Percentiles rank a stretch among this genome's conserved stretches.
phyloP scores from a whole-genome alignment of 2,329 filamentous ascomycete genomes.

The Xylaria multiplex region DNA sequence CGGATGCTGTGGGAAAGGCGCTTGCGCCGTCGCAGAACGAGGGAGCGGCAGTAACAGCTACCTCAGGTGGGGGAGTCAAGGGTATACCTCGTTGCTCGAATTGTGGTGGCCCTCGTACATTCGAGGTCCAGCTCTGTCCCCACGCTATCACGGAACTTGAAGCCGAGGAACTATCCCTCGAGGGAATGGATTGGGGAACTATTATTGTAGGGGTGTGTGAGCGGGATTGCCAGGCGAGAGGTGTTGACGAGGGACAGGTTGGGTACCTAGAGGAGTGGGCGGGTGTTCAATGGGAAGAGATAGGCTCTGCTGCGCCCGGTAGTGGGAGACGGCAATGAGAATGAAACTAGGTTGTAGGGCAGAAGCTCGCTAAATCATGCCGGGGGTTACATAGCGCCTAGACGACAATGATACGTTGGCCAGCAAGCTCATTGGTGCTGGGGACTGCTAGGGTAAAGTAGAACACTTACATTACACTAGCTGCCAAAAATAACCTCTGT shows the following conservation, averaged over 20 bases:
- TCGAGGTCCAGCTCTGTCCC: slow-evolving; percentile 92
- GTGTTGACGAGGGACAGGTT: slow-evolving; percentile 68
- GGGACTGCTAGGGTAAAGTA: too few species aligned
- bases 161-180: slow-evolving; percentile 73
- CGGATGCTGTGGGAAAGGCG: slow-evolving; percentile 76
- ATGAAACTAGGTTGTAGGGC: not conserved
- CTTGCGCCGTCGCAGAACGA: slow-evolving; percentile 53
- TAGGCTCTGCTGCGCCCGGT: slow-evolving; percentile 44
- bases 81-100: slow-evolving; percentile 79
- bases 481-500: too few species aligned
- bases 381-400: not conserved
- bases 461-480: too few species aligned
- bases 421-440: too few species aligned
- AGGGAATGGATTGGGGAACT: slow-evolving; percentile 98
- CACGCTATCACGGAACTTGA: slow-evolving; percentile 91
- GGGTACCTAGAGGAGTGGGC: slow-evolving; percentile 95
- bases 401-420: not conserved
- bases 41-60: slow-evolving; percentile 42
- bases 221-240: slow-evolving; percentile 75
- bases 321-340: slow-evolving; percentile 22
- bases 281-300: slow-evolving; percentile 98
- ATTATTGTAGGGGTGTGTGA: slow-evolving; percentile 87
- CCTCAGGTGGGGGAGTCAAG: slow-evolving; percentile 43
- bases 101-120: slow-evolving; percentile 79
- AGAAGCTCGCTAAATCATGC: not conserved